Evolutionary conservation across 306 rosid species (phyloP), one percentile per base, ranked within the genome.

Genomic region (Gillenia trifoliata): DNA sequence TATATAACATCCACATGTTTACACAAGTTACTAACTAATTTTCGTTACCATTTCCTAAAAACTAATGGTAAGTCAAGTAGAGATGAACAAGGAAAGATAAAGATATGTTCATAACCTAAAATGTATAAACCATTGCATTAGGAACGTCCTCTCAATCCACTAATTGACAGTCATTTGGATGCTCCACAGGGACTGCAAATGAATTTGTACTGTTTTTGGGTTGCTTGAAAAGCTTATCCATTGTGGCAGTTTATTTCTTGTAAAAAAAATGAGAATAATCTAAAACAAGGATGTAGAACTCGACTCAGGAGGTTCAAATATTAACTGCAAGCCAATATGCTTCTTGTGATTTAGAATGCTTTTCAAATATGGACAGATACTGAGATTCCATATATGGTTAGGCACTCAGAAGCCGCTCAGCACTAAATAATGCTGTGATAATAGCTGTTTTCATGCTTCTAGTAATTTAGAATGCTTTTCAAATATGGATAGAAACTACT

Each of bases 1-100:
- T n/a, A 64, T 20, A 43, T 73, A 30, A 47, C 26, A 49, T 74
- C 47, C 34, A 34, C 77, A 74, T 31, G 77, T 23, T 45, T 50
- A 47, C 43, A 65, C 41, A 34, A 17, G 40, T 5, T 50, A 36
- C 36, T 5, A 26, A 43, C 64, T 40, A 12, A 34, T 13, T 55
- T 17, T 54, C 8, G n/a, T n/a, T 13, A 22, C 61, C 64, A 52
- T 52, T 70, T 52, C 36, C 47, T n/a, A 31, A 49, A 36, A 6
- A 22, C 31, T 20, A 23, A 52, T 11, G 47, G n/a, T 17, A n/a
- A 31, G 9, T 52, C n/a, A 22, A 34, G 62, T 70, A 50, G 31
- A 70, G 64, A 22, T 1, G 31, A 30, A 16, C n/a, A 13, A 31
- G 30, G 62, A 70, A 8, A 70, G 74, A 52, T n/a, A 31, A 17